phyloP scores from a whole-genome alignment of 129 eudicot species.

The Flaveria linearis region DNA sequence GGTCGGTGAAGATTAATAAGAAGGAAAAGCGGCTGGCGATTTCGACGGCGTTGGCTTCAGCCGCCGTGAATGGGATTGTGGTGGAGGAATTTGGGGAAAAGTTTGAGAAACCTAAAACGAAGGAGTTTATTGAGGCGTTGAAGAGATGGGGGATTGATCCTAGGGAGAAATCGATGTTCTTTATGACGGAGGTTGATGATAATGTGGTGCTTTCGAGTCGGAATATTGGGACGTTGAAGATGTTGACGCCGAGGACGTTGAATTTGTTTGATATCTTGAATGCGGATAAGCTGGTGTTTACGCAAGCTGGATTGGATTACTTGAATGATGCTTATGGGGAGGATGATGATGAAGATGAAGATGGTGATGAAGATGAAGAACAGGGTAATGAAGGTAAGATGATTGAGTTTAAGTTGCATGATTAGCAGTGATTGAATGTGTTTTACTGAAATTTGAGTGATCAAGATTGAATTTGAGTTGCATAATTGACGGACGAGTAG shows the following conservation, averaged over 20 bases:
- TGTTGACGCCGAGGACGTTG: constrained; percentile 91
- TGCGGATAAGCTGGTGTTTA: constrained; percentile 80
- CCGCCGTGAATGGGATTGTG: constrained; percentile 57
- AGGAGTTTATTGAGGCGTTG: constrained; percentile 72
- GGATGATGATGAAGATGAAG: constrained; percentile 50
- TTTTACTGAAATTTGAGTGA: too few relatives aligned
- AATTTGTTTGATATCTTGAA: constrained; percentile 87
- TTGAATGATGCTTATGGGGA: constrained; percentile 81
- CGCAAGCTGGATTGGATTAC: constrained; percentile 68
- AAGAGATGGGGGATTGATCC: constrained; percentile 87
- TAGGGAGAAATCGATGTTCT: constrained; percentile 72
- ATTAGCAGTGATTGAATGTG: too few relatives aligned
- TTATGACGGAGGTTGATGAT: constrained; percentile 74
- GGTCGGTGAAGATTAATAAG: constrained; percentile 80
- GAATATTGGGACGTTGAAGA: constrained; percentile 78
- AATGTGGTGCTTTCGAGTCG: constrained; percentile 73
- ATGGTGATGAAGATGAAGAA: constrained; percentile 26
- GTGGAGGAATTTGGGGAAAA: constrained; percentile 81
- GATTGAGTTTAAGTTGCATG: background rate
- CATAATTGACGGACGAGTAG: too few relatives aligned
- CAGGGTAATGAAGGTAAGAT: constrained; percentile 48
- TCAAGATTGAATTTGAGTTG: too few relatives aligned
- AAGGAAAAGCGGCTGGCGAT: constrained; percentile 84
- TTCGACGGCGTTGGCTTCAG: constrained; percentile 78
- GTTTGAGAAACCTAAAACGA: constrained; percentile 84